Evolutionary conservation across 768 basidiomycete species (phyloP).

Genomic region (Mrakia blollopis): DNA sequence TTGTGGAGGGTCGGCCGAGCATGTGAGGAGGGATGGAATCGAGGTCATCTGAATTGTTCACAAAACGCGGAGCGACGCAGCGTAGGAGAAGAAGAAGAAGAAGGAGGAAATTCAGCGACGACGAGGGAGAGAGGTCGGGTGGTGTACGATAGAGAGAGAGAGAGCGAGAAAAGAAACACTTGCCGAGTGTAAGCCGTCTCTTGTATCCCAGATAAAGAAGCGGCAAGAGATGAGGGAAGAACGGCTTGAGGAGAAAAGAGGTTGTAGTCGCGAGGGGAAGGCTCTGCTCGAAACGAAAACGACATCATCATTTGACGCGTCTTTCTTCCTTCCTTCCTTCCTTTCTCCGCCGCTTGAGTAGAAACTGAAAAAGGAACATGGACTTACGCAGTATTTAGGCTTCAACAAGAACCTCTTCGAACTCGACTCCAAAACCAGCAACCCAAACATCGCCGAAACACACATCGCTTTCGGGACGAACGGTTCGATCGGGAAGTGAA

Average conservation of each 20-base stretch:
- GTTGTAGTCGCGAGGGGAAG: background rate
- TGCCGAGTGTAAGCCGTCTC: background rate
- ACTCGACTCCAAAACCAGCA: conserved; percentile 2
- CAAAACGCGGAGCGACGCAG: no score
- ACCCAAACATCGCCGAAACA: background rate
- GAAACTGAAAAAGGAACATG: no score
- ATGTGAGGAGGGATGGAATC: background rate
- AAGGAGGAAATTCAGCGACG: no score
- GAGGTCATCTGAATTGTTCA: conserved; percentile 21
- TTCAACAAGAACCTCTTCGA: conserved; percentile 10
- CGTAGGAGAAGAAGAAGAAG: no score
- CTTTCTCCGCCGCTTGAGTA: no score
- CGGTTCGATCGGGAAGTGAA: background rate
- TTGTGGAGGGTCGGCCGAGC: background rate
- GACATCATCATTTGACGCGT: no score
- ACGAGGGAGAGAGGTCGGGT: no score
- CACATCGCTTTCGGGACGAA: background rate
- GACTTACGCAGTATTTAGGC: no score
- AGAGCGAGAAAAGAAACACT: no score
- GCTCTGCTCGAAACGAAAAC: background rate
- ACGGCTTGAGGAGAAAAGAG: conserved; percentile 17
- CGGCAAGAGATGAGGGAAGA: conserved; percentile 20
- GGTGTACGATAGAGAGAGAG: no score
- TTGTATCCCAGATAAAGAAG: conserved; percentile 21
- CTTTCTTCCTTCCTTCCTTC: no score